These are phyloP conservation scores for Craterostigma plantagineum DNA, from an alignment of 257 asterid genomes.

Conservation along the genomic window DNA sequence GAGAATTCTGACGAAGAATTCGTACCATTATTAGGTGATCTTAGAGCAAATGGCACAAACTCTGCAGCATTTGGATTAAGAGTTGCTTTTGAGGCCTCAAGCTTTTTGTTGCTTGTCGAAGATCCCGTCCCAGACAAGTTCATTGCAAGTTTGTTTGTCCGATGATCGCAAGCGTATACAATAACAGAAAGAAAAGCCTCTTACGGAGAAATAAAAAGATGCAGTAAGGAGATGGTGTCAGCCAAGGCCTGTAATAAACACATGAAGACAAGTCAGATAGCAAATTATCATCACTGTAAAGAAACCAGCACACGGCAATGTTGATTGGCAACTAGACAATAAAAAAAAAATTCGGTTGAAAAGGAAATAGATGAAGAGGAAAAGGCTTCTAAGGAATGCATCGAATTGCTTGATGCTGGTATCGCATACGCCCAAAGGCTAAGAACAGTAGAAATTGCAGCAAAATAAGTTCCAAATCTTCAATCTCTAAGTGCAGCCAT, in stretches of 20 bases:
- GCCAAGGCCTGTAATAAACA: background rate
- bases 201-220: background rate
- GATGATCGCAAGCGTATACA: background rate
- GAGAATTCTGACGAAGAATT: slow-evolving; percentile 27
- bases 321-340: no score
- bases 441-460: no score
- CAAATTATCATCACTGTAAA: no score
- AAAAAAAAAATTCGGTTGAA: no score
- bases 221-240: background rate
- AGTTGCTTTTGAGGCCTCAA: slow-evolving; percentile 26
- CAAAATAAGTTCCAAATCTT: no score
- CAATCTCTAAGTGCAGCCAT: no score
- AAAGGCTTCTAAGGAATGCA: no score
- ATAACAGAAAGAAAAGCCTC: slow-evolving; percentile 3
- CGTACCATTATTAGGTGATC: slow-evolving; percentile 23
- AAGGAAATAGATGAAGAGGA: no score
- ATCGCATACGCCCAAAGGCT: no score
- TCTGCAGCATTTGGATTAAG: slow-evolving; percentile 91
- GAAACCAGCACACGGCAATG: no score
- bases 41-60: slow-evolving; percentile 61
- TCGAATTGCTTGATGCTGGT: no score
- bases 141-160: slow-evolving; percentile 16
- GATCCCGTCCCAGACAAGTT: slow-evolving; percentile 44
- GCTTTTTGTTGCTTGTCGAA: slow-evolving; percentile 29
- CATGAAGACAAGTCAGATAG: no score